These are phyloP conservation scores for Mayamaea pseudoterrestris DNA, from an alignment of 108 stramenopile species.

Conservation along the genomic window DNA sequence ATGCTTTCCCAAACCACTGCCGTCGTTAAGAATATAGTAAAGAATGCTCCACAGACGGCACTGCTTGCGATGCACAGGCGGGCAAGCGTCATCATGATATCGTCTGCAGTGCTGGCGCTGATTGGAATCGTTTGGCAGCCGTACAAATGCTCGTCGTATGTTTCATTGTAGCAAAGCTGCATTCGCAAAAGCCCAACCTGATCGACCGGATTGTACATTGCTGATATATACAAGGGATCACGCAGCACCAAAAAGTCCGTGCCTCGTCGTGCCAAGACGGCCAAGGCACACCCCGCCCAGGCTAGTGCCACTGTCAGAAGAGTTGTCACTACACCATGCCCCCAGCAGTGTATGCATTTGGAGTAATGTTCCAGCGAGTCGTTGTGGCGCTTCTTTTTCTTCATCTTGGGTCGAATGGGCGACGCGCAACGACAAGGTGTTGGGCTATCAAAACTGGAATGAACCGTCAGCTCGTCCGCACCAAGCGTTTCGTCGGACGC, in stretches of 20 bases:
- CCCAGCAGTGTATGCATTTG: constrained; percentile 9
- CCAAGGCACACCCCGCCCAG: constrained; percentile 10
- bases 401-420: too few species aligned
- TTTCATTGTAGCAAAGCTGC: constrained; percentile 25
- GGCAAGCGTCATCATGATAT: constrained; percentile 17
- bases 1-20: constrained; percentile 31
- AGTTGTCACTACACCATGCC: constrained; percentile 30
- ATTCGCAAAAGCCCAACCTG: constrained; percentile 22
- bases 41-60: constrained; percentile 19
- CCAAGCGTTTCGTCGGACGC: too few species aligned
- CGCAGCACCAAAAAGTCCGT: constrained; percentile 17
- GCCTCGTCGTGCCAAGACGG: constrained; percentile 7
- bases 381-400: too few species aligned
- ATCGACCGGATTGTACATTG: constrained; percentile 16
- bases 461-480: too few species aligned
- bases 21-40: constrained; percentile 13
- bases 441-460: too few species aligned
- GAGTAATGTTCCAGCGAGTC: too few species aligned
- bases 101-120: constrained; percentile 15
- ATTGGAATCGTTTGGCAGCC: constrained; percentile 1
- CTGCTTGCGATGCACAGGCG: constrained; percentile 13
- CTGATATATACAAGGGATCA: constrained; percentile 18
- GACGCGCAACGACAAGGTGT: too few species aligned
- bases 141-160: not conserved
- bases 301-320: constrained; percentile 8